These are phyloP conservation scores for Floccularia luteovirens DNA, from an alignment of 768 basidiomycete species.

Conservation along the genomic window DNA sequence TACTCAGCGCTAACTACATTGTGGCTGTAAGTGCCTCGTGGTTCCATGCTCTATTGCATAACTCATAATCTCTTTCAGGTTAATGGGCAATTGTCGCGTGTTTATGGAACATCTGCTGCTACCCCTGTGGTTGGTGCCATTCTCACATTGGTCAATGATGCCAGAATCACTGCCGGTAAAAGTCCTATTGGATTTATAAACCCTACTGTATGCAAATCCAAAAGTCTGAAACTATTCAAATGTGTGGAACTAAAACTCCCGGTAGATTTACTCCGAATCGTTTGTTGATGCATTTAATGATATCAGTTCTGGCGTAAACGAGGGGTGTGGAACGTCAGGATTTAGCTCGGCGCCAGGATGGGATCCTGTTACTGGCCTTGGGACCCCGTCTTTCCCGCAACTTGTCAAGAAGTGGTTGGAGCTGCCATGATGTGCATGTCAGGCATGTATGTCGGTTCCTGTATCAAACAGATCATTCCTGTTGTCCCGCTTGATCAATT, in stretches of 20 bases:
- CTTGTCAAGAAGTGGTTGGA: conserved; percentile 25
- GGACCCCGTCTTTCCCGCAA: conserved; percentile 33
- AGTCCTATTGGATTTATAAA: conserved; percentile 42
- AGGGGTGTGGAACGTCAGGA: conserved; percentile 33
- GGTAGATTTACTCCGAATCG: conserved; percentile 33
- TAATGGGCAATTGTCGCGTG: conserved; percentile 25
- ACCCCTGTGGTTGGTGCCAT: conserved; percentile 41
- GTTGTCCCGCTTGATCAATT: too few species aligned
- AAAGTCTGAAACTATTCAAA: conserved; percentile 12
- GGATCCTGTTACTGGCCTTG: conserved; percentile 44
- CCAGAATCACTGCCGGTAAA: conserved; percentile 32
- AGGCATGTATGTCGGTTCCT: too few species aligned
- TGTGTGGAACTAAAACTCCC: not conserved
- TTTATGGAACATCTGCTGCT: conserved; percentile 43
- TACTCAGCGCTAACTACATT: conserved; percentile 31
- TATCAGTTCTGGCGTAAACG: conserved; percentile 36
- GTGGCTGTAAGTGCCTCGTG: conserved; percentile 21
- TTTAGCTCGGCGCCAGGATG: conserved; percentile 25
- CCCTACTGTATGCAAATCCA: conserved; percentile 21
- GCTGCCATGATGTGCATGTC: conserved; percentile 13
- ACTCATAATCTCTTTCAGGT: conserved; percentile 14
- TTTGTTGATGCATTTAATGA: conserved; percentile 40
- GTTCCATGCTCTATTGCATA: not conserved
- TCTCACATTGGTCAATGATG: conserved; percentile 45
- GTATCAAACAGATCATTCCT: too few species aligned